These are phyloP conservation scores for Prunus mongolica DNA, from an alignment of 306 rosid species.

Conservation along the genomic window DNA sequence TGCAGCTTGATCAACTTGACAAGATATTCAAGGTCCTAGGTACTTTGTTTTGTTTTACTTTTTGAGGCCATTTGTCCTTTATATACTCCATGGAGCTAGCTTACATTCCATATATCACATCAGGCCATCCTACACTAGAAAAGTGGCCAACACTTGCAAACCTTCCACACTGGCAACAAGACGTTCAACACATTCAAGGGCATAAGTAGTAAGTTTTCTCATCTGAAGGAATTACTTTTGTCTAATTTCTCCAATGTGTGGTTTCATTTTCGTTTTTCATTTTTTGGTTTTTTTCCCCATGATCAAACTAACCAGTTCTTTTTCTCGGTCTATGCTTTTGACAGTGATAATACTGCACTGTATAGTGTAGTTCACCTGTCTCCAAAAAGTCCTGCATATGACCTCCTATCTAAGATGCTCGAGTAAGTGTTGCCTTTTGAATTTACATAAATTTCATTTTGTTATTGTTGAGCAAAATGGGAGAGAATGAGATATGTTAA, in stretches of 20 bases:
- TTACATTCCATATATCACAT: slow-evolving; percentile 35
- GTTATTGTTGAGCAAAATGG: background rate
- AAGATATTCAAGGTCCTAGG: slow-evolving; percentile 98
- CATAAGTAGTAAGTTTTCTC: slow-evolving; percentile 77
- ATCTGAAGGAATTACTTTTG: background rate
- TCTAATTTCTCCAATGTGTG: background rate
- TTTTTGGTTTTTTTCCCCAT: background rate
- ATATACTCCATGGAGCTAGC: slow-evolving; percentile 25
- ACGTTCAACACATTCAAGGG: slow-evolving; percentile 67
- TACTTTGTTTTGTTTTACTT: slow-evolving; percentile 30
- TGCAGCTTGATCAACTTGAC: slow-evolving; percentile 99
- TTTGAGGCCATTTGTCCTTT: slow-evolving; percentile 13
- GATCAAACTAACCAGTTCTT: background rate
- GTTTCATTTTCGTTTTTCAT: slow-evolving; percentile 2
- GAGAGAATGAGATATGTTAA: background rate
- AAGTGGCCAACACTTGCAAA: slow-evolving; percentile 93
- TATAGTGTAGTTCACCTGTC: slow-evolving; percentile 65
- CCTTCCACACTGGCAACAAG: slow-evolving; percentile 95
- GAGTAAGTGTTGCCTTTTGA: slow-evolving; percentile 68
- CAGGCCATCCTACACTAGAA: slow-evolving; percentile 93
- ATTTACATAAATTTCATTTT: slow-evolving; percentile 9
- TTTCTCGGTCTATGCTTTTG: slow-evolving; percentile 11
- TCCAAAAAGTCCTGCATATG: slow-evolving; percentile 80
- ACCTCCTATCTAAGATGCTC: slow-evolving; percentile 93
- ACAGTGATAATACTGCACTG: slow-evolving; percentile 82